These are phyloP conservation scores for Excoecaria agallocha DNA, from an alignment of 345 rosid genomes.

Conservation along the genomic window DNA sequence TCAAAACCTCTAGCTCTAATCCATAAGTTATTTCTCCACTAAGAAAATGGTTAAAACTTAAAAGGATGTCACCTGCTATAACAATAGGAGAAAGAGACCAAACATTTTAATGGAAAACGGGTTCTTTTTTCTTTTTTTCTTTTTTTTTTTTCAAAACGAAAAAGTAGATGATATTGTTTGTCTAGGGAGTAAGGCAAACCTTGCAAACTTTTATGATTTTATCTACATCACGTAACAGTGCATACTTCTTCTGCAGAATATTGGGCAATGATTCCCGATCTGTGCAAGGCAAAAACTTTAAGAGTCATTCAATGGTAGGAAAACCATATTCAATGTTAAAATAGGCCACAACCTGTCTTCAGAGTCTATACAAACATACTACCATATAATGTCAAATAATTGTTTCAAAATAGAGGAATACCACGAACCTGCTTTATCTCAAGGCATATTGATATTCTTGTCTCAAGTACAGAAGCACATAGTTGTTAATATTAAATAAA, in stretches of 20 bases:
- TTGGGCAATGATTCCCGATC: conserved; percentile 75
- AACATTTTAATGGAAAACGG: no score
- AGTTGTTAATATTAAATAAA: no score
- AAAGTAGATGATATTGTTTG: no score
- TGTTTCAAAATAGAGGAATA: background rate
- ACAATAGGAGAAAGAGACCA: background rate
- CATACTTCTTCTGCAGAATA: conserved; percentile 81
- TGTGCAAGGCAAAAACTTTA: conserved; percentile 15
- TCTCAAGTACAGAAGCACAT: background rate
- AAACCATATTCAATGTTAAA: background rate
- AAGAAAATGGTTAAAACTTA: background rate
- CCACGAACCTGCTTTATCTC: background rate
- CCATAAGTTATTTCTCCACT: background rate
- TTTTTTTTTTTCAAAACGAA: no score
- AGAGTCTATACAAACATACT: background rate
- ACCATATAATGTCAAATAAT: background rate
- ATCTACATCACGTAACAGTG: conserved; percentile 77
- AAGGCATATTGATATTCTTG: background rate
- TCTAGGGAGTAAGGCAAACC: no score
- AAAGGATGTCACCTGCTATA: background rate
- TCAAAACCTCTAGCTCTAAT: background rate
- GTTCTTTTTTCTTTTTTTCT: no score
- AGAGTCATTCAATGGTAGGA: background rate
- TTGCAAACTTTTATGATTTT: conserved; percentile 82
- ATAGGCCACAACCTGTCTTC: background rate